Base-by-base conservation (phyloP, 176 grass and related monocot species). In the Phragmites australis region DNA sequence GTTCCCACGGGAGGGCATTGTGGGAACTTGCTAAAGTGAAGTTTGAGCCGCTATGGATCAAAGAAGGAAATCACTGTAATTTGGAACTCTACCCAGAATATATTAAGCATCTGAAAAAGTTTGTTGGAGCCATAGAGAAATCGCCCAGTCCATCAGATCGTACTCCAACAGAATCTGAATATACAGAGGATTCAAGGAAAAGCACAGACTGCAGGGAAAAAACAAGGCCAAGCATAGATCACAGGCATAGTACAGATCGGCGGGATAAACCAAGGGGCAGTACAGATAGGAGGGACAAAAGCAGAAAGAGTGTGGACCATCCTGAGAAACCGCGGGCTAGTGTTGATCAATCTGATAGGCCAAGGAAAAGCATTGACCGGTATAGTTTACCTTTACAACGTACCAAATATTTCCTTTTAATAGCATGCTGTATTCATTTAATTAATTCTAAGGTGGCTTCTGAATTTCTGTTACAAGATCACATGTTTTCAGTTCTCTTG, bases 21-120 rank as follows among this genome's bases (percentile, higher is more conserved):
- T 99, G 90, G 88, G 96, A 99, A 65, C 90, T 85, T 15, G 88
- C 92, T n/a, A 89, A 95, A 84, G 96, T 95, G 74, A 99, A 99
- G 76, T 99, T 95, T 63, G 96, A 99, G 41, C 96, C 96, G 75
- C 80, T 99, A 4, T 99, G 96, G 96, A 83, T 99, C 68, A 95
- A 93, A 81, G 96, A 88, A 58, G 96, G 96, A 23, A 94, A 93
- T 32, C 96, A 99, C 77, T 99, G 96, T 65, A 93, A 99, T 78
- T 82, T 99, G 50, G 96, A 99, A 68, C 84, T 99, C 1, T 95
- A 95, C 47, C 88, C 92, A 42, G 93, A 95, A 53, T 99, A 93
- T 63, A 99, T 99, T 31, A 99, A 81, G 39, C 96, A 99, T 76
- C 86, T 99, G 54, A 99, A 93, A 44, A 99, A 88, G 78, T 99